phyloP scores from a whole-genome alignment of 805 yeast species.

The Candida ponderosae region DNA sequence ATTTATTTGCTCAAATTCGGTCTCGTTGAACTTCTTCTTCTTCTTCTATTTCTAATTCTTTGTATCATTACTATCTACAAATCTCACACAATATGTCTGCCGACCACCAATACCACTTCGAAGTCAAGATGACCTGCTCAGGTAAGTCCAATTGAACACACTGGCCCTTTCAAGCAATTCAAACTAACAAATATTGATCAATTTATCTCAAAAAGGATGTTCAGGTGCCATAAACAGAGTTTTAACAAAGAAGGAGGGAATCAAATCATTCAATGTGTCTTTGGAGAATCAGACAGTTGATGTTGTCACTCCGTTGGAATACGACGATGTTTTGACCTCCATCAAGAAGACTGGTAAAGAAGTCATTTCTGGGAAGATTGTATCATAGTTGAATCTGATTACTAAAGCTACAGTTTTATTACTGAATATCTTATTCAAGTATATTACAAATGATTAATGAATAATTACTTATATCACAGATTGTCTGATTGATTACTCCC shows the following conservation, averaged over 20 bases:
- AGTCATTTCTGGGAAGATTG: conserved; percentile 55
- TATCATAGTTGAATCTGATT: conserved; percentile 15
- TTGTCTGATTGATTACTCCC: too few species aligned
- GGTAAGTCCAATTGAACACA: conserved; percentile 26
- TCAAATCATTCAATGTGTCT: conserved; percentile 63
- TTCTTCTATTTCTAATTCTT: too few species aligned
- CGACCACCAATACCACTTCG: conserved; percentile 64
- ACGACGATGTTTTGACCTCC: conserved; percentile 72
- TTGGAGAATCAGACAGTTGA: conserved; percentile 77
- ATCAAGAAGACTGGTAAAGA: conserved; percentile 90
- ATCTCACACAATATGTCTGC: conserved; percentile 27
- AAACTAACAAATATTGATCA: neutral
- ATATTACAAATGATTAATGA: too few species aligned
- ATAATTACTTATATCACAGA: too few species aligned
- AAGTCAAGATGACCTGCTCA: conserved; percentile 80
- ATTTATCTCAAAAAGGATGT: conserved; percentile 42
- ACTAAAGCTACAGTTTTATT: too few species aligned
- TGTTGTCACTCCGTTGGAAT: conserved; percentile 58
- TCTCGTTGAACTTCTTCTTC: too few species aligned
- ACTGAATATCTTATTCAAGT: too few species aligned
- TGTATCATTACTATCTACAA: neutral
- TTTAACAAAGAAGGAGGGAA: conserved; percentile 63
- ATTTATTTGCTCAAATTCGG: too few species aligned
- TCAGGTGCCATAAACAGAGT: conserved; percentile 81
- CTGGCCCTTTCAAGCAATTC: neutral